Evolutionary conservation across 2,329 filamentous ascomycete genomes (phyloP), one percentile per base, ranked within the genome.

Genomic region (Cladosporium sp.): DNA sequence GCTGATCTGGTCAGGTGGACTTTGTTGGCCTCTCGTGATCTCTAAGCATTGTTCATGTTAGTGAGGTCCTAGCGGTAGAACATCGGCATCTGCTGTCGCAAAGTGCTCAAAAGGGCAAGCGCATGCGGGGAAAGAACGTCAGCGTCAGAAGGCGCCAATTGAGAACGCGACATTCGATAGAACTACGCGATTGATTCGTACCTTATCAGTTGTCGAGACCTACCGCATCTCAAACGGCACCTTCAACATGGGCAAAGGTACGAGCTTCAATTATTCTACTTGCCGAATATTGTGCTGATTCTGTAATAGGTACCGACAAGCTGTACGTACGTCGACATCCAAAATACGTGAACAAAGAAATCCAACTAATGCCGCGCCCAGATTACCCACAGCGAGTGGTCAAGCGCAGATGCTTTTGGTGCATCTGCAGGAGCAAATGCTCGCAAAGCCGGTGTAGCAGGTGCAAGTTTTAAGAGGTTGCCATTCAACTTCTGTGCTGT

Each of bases 371-470:
- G 37, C 52, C 34, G 15, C 11, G 14, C 59, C 52, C 65, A 86
- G 82, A 99, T 99, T 70, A 99, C 94, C 58, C 95, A 99, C 78
- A 95, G 90, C 40, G 94, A 99, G 81, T 99, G 94, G 94, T 88
- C 91, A 7, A 96, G 92, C 5, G 86, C 88, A 50, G 92, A 97
- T 74, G 87, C 90, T 60, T 97, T 90, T 76, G 89, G 89, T 34
- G 91, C 92, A 65, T 92, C 87, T 72, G 87, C 87, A 58, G 86
- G 85, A 66, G 84, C 88, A 59, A 87, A 86, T 52, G 78, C 80
- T 73, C 82, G 71, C 72, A 86, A 76, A 74, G 81, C 69, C 64
- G 78, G 74, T 73, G 81, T 74, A 20, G 74, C 75, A 50, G 75
- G 78, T 2, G 82, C 84, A 51, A 83, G 84, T 38, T 97, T 97